phyloP scores from a whole-genome alignment of 2,329 filamentous ascomycete species.

The Scedosporium dehoogii region DNA sequence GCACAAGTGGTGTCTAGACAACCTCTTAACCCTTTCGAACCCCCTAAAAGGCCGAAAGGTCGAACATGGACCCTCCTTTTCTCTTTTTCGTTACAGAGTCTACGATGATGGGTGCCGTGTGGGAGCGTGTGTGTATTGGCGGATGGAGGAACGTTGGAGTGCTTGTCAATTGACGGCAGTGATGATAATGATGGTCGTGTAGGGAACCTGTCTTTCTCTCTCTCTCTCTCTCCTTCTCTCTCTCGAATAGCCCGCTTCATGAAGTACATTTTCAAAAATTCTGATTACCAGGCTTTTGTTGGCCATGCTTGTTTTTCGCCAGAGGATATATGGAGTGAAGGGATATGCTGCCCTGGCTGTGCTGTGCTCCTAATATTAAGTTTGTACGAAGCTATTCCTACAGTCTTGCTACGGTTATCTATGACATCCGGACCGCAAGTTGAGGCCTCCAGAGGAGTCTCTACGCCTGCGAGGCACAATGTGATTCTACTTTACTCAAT shows the following conservation, averaged over 20 bases:
- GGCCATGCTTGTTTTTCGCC: neutral
- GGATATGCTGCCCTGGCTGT: neutral
- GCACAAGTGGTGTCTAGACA: neutral
- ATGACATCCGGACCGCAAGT: neutral
- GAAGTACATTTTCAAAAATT: neutral
- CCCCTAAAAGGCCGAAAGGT: neutral
- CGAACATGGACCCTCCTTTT: neutral
- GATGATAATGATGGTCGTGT: slow-evolving; percentile 6
- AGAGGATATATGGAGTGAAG: neutral
- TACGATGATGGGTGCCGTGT: too few species aligned
- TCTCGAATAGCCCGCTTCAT: neutral
- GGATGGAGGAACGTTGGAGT: neutral
- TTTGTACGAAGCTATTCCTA: neutral
- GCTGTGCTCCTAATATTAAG: neutral
- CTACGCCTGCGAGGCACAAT: neutral
- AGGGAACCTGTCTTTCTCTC: neutral
- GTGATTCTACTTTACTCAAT: neutral
- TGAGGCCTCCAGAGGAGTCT: neutral
- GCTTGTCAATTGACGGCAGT: neutral
- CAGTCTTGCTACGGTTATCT: neutral
- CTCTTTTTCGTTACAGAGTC: neutral
- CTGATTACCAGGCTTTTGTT: neutral
- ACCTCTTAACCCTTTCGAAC: neutral
- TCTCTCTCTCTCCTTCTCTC: slow-evolving; percentile 1
- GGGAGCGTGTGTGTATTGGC: neutral